phyloP scores from a whole-genome alignment of 768 basidiomycete species.

The Mycena maculata region DNA sequence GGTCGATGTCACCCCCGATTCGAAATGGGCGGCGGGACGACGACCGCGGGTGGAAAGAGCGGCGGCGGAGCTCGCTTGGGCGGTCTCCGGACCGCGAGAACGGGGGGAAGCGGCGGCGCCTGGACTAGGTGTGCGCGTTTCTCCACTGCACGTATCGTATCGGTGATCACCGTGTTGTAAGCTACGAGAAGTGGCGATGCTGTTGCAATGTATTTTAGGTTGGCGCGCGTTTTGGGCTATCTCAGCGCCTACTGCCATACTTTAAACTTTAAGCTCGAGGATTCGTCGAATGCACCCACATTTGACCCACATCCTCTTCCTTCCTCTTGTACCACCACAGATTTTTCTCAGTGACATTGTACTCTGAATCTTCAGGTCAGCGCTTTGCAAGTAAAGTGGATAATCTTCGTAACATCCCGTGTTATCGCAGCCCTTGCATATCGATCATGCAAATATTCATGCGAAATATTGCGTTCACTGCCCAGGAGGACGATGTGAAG shows the following conservation, averaged over 20 bases:
- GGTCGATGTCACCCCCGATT: conserved; percentile 37
- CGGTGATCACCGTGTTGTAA: conserved; percentile 29
- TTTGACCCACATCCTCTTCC: neutral
- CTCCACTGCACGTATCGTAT: conserved; percentile 22
- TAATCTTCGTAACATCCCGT: neutral
- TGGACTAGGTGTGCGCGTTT: conserved; percentile 54
- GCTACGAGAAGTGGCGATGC: conserved; percentile 27
- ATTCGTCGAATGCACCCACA: neutral
- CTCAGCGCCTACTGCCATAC: conserved; percentile 16
- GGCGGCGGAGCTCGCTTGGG: conserved; percentile 48
- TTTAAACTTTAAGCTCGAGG: conserved; percentile 19
- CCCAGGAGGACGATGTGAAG: conserved; percentile 45
- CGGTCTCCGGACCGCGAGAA: conserved; percentile 42
- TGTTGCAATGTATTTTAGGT: conserved; percentile 33
- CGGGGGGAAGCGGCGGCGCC: conserved; percentile 66
- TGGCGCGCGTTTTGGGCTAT: conserved; percentile 9
- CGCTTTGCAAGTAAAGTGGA: neutral
- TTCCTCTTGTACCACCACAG: neutral
- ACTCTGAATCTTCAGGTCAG: conserved; percentile 10
- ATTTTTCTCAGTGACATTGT: neutral
- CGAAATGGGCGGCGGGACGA: conserved; percentile 37
- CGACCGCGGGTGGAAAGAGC: conserved; percentile 38
- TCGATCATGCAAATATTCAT: conserved; percentile 50
- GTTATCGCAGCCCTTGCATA: neutral
- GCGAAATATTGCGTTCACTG: conserved; percentile 43